Conservation (phyloP, 768 basidiomycete genomes). For the Mycena amicta region DNA sequence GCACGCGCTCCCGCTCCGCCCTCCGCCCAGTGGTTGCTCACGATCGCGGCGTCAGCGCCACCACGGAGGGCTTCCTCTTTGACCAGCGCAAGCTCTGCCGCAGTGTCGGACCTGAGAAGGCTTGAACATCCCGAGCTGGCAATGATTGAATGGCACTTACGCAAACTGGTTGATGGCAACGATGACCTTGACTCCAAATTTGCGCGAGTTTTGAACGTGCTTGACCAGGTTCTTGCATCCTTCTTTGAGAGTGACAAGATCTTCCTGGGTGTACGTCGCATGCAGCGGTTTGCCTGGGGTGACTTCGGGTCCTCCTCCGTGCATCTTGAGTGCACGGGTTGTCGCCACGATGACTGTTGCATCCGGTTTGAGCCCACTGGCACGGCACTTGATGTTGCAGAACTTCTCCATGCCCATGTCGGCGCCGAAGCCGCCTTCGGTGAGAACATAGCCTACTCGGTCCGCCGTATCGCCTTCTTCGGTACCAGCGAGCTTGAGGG, state of each 20-base stretch:
- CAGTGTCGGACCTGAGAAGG: slow-evolving; percentile 74
- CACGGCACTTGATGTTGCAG: slow-evolving; percentile 98
- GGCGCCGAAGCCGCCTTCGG: slow-evolving; percentile 97
- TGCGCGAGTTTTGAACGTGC: slow-evolving; percentile 93
- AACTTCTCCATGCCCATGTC: slow-evolving; percentile 99
- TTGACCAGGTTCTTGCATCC: slow-evolving; percentile 92
- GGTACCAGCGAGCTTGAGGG: slow-evolving; percentile 93
- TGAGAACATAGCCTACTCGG: slow-evolving; percentile 91
- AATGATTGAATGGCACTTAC: slow-evolving; percentile 51
- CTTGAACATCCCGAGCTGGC: slow-evolving; percentile 3
- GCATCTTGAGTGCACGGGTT: slow-evolving; percentile 98
- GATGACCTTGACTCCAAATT: slow-evolving; percentile 95
- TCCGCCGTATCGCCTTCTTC: slow-evolving; percentile 86
- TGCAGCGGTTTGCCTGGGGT: slow-evolving; percentile 93
- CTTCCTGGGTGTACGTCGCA: slow-evolving; percentile 92
- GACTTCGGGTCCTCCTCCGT: slow-evolving; percentile 96
- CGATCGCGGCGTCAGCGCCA: slow-evolving; percentile 93
- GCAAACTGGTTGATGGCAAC: slow-evolving; percentile 95
- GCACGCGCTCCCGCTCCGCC: slow-evolving; percentile 89
- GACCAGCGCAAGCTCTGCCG: slow-evolving; percentile 86
- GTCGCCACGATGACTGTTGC: slow-evolving; percentile 96
- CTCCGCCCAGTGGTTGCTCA: slow-evolving; percentile 97
- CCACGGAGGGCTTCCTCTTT: slow-evolving; percentile 76
- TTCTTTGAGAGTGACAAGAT: slow-evolving; percentile 84
- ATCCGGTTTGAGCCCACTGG: slow-evolving; percentile 90